Percentiles rank a stretch among this genome's conserved stretches.
Evolutionary conservation across 2,329 filamentous ascomycete species (phyloP).

Genomic region (Huntiella abstrusa): DNA sequence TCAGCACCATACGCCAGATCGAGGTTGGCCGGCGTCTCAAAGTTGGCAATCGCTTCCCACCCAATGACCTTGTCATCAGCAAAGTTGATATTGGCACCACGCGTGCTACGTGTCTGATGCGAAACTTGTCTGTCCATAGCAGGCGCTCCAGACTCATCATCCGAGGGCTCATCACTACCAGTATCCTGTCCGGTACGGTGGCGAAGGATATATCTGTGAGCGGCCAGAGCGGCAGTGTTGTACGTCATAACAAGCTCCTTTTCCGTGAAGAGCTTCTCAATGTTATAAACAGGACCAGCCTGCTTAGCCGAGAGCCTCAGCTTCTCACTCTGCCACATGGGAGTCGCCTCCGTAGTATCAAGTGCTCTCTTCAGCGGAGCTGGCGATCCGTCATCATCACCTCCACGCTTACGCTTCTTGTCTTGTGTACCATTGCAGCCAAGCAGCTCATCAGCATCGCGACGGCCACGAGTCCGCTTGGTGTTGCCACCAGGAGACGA

Average conservation of each 20-base stretch:
- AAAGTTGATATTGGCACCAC: constrained; percentile 36
- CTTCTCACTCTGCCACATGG: constrained; percentile 44
- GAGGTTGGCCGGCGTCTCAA: constrained; percentile 39
- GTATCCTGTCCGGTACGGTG: constrained; percentile 24
- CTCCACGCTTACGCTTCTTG: constrained; percentile 42
- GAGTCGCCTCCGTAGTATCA: constrained; percentile 38
- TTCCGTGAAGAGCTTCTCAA: constrained; percentile 53
- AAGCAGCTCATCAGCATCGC: constrained; percentile 39
- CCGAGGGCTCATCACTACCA: constrained; percentile 32
- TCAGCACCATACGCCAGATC: constrained; percentile 36
- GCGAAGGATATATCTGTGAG: constrained; percentile 41
- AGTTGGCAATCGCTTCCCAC: constrained; percentile 39
- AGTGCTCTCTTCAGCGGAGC: constrained; percentile 35
- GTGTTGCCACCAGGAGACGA: constrained; percentile 44
- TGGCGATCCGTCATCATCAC: constrained; percentile 45
- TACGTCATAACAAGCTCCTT: constrained; percentile 50
- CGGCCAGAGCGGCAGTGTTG: constrained; percentile 41
- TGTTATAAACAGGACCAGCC: constrained; percentile 41
- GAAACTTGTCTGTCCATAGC: constrained; percentile 46
- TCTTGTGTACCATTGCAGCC: constrained; percentile 22
- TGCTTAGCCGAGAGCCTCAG: constrained; percentile 33
- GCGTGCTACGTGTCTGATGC: constrained; percentile 44
- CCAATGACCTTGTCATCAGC: constrained; percentile 39
- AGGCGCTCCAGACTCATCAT: constrained; percentile 32
- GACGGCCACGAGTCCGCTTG: constrained; percentile 43